Percentiles rank a stretch among this genome's conserved stretches.
phyloP scores from a whole-genome alignment of 2,329 filamentous ascomycete species.

The Hawksworthiomyces lignivorus region DNA sequence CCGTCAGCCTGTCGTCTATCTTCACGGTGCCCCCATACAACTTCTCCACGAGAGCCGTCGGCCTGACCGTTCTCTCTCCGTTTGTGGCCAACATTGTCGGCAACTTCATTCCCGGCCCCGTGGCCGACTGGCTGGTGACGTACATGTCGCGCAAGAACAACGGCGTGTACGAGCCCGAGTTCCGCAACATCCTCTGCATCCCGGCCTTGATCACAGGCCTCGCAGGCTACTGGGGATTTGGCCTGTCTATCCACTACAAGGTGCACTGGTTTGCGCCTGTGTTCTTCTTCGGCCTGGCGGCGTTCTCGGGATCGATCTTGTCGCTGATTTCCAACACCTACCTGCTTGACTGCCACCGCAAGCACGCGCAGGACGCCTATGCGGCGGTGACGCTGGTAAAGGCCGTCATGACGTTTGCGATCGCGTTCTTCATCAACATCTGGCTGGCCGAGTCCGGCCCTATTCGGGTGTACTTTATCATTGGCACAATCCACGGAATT shows the following conservation, averaged over 20 bases:
- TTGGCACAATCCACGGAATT: conserved; percentile 11
- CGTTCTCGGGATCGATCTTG: conserved; percentile 1
- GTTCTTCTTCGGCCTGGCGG: conserved; percentile 26
- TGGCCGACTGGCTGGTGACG: conserved; percentile 26
- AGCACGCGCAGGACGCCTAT: conserved; percentile 12
- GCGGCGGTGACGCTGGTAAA: conserved; percentile 10
- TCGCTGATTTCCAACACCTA: conserved; percentile 9
- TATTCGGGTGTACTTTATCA: conserved; percentile 11
- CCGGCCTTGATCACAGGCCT: conserved; percentile 30
- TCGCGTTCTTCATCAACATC: conserved; percentile 11
- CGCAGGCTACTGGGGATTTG: conserved; percentile 37
- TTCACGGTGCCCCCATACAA: conserved; percentile 33
- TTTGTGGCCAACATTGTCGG: conserved; percentile 31
- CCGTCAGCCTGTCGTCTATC: conserved; percentile 29
- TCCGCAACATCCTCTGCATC: conserved; percentile 27
- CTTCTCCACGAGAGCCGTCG: conserved; percentile 27
- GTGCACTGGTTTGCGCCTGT: conserved; percentile 35
- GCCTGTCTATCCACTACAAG: conserved; percentile 33
- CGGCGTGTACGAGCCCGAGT: conserved; percentile 20
- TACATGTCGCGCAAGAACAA: conserved; percentile 20
- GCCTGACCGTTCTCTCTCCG: conserved; percentile 28
- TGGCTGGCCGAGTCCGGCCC: conserved; percentile 6
- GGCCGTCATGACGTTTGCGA: conserved; percentile 9
- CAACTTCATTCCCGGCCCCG: conserved; percentile 22
- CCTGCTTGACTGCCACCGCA: conserved; percentile 11